These are phyloP conservation scores for Salix suchowensis DNA, from an alignment of 345 rosid species.

Conservation along the genomic window DNA sequence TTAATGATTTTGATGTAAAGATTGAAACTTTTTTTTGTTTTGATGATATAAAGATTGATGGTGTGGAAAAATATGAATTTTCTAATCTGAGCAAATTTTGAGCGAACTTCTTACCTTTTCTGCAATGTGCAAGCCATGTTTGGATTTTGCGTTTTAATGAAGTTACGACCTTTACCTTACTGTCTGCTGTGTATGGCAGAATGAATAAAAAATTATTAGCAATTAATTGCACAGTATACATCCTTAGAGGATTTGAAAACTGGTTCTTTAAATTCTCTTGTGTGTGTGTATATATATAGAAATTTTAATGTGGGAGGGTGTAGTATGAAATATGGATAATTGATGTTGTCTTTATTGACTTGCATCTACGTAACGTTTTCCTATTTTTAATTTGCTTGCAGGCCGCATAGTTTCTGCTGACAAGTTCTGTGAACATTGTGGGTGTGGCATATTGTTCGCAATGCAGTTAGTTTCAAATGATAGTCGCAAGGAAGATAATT, in stretches of 20 bases:
- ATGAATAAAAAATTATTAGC: neutral
- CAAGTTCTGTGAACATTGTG: slow-evolving; percentile 15
- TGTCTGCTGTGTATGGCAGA: neutral
- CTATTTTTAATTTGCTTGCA: slow-evolving; percentile 6
- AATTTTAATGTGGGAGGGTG: neutral
- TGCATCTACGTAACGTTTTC: neutral
- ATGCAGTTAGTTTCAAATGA: slow-evolving; percentile 87
- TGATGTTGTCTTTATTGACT: neutral
- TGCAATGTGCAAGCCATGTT: neutral
- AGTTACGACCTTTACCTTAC: neutral
- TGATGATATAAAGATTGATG: neutral
- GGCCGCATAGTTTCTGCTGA: slow-evolving; percentile 19
- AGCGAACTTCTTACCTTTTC: neutral
- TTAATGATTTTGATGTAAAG: neutral
- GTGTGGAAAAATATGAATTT: neutral
- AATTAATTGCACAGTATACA: neutral
- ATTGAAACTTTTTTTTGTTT: neutral
- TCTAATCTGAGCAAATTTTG: neutral
- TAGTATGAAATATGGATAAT: neutral
- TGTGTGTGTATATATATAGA: neutral
- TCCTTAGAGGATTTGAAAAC: neutral
- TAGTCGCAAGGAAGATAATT: slow-evolving; percentile 47
- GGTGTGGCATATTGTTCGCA: slow-evolving; percentile 27
- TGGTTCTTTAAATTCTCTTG: neutral
- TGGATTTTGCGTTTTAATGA: neutral